A percentile compares a stretch with the other conserved stretches of the same genome.
phyloP scores from a whole-genome alignment of 176 grass and related monocot genomes.

The Bromus sterilis region DNA sequence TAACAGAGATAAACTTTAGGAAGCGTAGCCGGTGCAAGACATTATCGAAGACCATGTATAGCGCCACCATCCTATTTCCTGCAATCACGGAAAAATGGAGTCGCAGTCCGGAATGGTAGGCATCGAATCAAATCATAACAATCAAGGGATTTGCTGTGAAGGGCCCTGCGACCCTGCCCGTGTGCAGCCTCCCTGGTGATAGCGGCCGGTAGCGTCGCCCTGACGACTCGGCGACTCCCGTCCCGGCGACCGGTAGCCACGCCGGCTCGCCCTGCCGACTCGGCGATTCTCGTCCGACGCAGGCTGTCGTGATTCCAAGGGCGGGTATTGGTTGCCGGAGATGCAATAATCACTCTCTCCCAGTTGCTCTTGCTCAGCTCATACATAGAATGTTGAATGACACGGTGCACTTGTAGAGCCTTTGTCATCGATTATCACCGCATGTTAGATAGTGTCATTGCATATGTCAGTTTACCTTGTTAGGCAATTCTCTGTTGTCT shows the following conservation, averaged over 20 bases:
- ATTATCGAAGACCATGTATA: constrained; percentile 73
- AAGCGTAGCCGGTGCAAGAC: constrained; percentile 68
- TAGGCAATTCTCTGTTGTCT: neutral
- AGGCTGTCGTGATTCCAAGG: no score
- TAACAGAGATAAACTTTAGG: constrained; percentile 63
- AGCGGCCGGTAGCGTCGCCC: no score
- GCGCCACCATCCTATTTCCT: constrained; percentile 38
- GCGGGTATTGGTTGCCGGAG: no score
- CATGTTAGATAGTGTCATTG: neutral
- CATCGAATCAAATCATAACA: neutral
- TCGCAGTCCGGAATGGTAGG: neutral
- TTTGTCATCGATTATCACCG: neutral
- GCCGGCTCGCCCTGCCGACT: no score
- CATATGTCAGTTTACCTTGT: neutral
- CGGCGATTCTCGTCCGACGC: no score
- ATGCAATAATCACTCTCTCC: no score
- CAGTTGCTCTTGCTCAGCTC: no score
- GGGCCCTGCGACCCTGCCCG: no score
- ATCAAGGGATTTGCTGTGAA: neutral
- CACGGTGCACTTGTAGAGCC: neutral
- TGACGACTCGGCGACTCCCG: no score
- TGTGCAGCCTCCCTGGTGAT: no score
- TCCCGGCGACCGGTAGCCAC: no score
- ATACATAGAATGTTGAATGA: neutral
- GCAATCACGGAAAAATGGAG: constrained; percentile 12